Base-by-base conservation (phyloP, 1,139 yeast species). In the Pichia sp. region DNA sequence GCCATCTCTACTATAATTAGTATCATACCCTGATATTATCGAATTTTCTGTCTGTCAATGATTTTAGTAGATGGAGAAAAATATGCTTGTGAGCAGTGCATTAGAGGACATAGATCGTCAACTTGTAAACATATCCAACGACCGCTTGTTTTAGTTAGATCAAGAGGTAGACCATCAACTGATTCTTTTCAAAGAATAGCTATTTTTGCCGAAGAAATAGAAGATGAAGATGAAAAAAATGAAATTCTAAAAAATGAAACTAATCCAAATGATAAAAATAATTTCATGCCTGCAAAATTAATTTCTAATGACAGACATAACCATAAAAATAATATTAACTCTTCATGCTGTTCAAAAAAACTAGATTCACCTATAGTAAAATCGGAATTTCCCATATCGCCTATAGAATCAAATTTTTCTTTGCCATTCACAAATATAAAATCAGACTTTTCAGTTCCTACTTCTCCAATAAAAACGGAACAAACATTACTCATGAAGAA, bases 61-160 rank as follows among this genome's bases (percentile, higher is more conserved):
- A 89, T 93, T 53, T 73, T 89, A 48, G 88, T 87, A 61, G 89
- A 87, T 58, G 88, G 87, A 43, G 85, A 80, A 61, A 88, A 93
- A 64, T 87, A 87, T 67, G 90, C 96, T n/a, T 93, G 96, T 67
- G 79, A 83, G 55, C 85, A 84, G 62, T 93, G 99, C 66, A 89
- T 93, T 42, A 74, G 97, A 45, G 98, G 98, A 25, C 99, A 93
- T 66, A 71, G 99, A 45, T 87, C 96, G 5, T 83, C 95, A 3
- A 81, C 84, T 52, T 93, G 99, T 67, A 80, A 80, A 54, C 99
- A 93, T 67, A 81, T 86, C 46, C 75, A 79, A 49, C 74, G 96
- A 48, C 90, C 95, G 38, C 72, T 91, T 42, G 81, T 89, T 25
- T 89, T 88, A 61, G 96, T 91, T n/a, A 75, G 96, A 44, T 80